These are phyloP conservation scores for Lasiosphaeria hispida DNA, from an alignment of 495 filamentous ascomycete species.

Conservation along the genomic window DNA sequence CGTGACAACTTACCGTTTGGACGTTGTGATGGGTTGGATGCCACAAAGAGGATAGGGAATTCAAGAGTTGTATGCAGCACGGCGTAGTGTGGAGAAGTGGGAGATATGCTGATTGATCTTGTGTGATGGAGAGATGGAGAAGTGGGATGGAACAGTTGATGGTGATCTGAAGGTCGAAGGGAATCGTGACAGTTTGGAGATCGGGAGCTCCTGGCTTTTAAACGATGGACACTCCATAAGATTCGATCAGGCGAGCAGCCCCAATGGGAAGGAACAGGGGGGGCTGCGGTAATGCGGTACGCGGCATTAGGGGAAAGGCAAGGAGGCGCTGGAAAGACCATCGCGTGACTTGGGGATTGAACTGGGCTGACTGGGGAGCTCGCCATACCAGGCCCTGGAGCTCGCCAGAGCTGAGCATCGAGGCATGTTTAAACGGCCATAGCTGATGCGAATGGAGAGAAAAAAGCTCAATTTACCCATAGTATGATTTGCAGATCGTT, in stretches of 20 bases:
- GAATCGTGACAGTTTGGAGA: constrained; percentile 10
- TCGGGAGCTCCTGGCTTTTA: constrained; percentile 27
- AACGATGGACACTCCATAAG: constrained; percentile 12
- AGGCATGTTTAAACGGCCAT: not conserved
- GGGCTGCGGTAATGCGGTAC: constrained; percentile 1
- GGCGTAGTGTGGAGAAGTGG: not conserved
- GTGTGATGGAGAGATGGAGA: constrained; percentile 2
- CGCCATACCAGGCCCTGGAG: not conserved
- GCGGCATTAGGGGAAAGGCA: constrained; percentile 13
- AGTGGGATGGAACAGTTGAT: constrained; percentile 10
- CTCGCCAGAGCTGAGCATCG: not conserved
- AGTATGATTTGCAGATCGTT: constrained; percentile 11
- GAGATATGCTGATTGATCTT: not conserved
- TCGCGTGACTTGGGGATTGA: constrained; percentile 34
- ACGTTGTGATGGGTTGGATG: not conserved
- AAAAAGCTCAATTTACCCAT: constrained; percentile 24
- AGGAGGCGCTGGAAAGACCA: constrained; percentile 23
- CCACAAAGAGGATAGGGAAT: not conserved
- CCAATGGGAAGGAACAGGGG: constrained; percentile 33
- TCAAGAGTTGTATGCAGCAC: not conserved
- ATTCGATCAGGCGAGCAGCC: constrained; percentile 32
- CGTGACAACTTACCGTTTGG: not conserved
- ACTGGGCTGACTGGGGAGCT: constrained; percentile 23
- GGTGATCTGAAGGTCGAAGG: constrained; percentile 15
- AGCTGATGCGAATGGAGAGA: not conserved